phyloP scores from a whole-genome alignment of 2,329 filamentous ascomycete species.

The Phyllosticta paracitricarpa region DNA sequence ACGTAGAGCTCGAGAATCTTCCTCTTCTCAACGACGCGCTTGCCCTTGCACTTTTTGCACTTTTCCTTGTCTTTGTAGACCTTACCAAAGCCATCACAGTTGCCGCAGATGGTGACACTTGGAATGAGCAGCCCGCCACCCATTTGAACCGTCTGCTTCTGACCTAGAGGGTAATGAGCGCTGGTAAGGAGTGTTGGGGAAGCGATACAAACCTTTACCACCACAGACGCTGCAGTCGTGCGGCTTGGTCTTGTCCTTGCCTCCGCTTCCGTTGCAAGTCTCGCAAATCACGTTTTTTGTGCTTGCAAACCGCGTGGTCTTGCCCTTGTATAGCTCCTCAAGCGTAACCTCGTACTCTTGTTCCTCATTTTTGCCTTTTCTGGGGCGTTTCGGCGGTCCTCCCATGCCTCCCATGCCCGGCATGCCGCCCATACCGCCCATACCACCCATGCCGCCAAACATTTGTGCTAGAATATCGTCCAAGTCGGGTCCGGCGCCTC shows the following conservation, averaged over 20 bases:
- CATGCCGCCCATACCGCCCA: constrained; percentile 52
- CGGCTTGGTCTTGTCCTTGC: constrained; percentile 82
- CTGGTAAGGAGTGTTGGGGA: background rate
- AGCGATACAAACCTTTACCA: constrained; percentile 50
- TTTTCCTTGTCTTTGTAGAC: constrained; percentile 93
- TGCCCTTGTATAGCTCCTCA: constrained; percentile 96
- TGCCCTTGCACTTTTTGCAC: constrained; percentile 98
- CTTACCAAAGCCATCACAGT: constrained; percentile 75
- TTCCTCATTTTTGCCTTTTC: constrained; percentile 73
- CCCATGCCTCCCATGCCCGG: constrained; percentile 41
- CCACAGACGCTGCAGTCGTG: constrained; percentile 75
- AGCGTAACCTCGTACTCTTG: constrained; percentile 84
- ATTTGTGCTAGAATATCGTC: constrained; percentile 91
- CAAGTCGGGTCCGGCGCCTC: constrained; percentile 63
- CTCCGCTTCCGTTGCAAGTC: constrained; percentile 79
- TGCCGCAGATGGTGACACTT: constrained; percentile 67
- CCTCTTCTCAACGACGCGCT: constrained; percentile 73
- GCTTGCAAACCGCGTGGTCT: constrained; percentile 92
- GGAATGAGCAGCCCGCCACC: constrained; percentile 57
- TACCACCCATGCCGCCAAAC: constrained; percentile 60
- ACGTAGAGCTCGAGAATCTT: constrained; percentile 97
- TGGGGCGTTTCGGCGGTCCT: constrained; percentile 42
- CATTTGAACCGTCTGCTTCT: constrained; percentile 33
- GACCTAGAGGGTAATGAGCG: constrained; percentile 36
- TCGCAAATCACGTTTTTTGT: constrained; percentile 89